These are phyloP conservation scores for Mortierella hygrophila DNA, from an alignment of 192 early-diverging fungal genomes.

Conservation along the genomic window DNA sequence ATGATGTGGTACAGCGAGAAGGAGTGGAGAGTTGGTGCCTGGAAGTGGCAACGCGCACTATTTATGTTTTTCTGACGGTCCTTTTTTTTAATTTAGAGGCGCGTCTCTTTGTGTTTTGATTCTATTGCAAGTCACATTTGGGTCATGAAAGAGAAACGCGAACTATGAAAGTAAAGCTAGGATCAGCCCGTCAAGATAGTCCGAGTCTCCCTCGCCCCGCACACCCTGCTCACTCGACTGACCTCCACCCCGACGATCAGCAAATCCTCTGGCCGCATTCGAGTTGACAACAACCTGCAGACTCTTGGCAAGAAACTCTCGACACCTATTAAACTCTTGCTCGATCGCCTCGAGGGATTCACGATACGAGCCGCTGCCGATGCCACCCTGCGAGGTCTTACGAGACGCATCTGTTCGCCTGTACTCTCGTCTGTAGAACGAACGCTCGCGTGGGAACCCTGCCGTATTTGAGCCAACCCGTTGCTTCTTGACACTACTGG, in stretches of 20 bases:
- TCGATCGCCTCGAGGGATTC: slow-evolving; percentile 37
- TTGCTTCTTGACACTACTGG: slow-evolving; percentile 21
- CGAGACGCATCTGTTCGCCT: neutral
- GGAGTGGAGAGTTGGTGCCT: neutral
- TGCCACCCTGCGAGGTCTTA: neutral
- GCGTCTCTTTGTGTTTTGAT: neutral
- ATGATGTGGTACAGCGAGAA: slow-evolving; percentile 2
- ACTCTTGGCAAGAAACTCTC: slow-evolving; percentile 48
- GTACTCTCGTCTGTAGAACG: neutral
- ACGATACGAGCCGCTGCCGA: neutral
- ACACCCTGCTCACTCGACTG: neutral
- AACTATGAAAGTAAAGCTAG: slow-evolving; percentile 30
- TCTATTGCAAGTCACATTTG: neutral
- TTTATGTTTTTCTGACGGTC: neutral
- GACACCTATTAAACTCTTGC: slow-evolving; percentile 34
- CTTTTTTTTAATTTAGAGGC: neutral
- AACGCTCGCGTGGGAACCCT: neutral
- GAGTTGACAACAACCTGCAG: slow-evolving; percentile 34
- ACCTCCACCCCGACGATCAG: neutral
- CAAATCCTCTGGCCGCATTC: slow-evolving; percentile 46
- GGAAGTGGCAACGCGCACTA: slow-evolving; percentile 2
- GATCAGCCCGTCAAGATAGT: slow-evolving; percentile 43
- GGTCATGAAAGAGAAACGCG: neutral
- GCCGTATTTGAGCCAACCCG: neutral
- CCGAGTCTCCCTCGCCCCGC: slow-evolving; percentile 38